Percentiles rank a stretch among this genome's conserved stretches.
These are phyloP conservation scores for Gastrodia elata DNA, from an alignment of 106 monocot genomes.

Conservation along the genomic window DNA sequence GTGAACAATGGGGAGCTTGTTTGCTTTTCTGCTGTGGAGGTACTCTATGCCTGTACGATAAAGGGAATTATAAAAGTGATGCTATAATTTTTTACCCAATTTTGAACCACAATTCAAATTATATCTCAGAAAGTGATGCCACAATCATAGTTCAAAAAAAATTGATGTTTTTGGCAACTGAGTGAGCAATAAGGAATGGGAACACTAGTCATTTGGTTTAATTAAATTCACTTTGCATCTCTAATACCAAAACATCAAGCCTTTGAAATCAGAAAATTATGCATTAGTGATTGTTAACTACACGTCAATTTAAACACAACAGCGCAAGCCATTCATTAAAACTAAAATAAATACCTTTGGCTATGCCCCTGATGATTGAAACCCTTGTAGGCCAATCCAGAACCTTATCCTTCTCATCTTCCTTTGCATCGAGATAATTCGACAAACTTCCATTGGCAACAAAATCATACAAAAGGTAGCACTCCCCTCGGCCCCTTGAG, in stretches of 20 bases:
- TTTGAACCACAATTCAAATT: too few species aligned
- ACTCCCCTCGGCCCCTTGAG: conserved; percentile 70
- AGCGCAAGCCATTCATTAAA: not conserved
- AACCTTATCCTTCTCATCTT: conserved; percentile 18
- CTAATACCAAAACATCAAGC: too few species aligned
- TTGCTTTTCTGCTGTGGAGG: conserved; percentile 40
- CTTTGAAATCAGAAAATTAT: not conserved
- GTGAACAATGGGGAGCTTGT: conserved; percentile 61
- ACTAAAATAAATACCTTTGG: conserved; percentile 44
- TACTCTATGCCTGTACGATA: conserved; percentile 56
- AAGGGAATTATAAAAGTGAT: too few species aligned
- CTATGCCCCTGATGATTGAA: conserved; percentile 75
- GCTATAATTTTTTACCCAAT: too few species aligned
- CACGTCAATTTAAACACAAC: not conserved
- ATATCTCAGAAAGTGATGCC: too few species aligned
- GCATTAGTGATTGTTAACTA: not conserved
- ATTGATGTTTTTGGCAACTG: too few species aligned
- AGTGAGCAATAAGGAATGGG: too few species aligned
- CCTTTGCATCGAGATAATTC: conserved; percentile 48
- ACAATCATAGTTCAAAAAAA: too few species aligned
- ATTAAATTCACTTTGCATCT: too few species aligned
- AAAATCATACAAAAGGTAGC: conserved; percentile 77
- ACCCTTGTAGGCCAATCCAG: conserved; percentile 68
- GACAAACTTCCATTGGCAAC: conserved; percentile 58
- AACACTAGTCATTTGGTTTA: too few species aligned